Percentiles rank a stretch among this genome's conserved stretches.
Conservation (phyloP, 208 protist genomes). For the Phytomonas sp. region DNA sequence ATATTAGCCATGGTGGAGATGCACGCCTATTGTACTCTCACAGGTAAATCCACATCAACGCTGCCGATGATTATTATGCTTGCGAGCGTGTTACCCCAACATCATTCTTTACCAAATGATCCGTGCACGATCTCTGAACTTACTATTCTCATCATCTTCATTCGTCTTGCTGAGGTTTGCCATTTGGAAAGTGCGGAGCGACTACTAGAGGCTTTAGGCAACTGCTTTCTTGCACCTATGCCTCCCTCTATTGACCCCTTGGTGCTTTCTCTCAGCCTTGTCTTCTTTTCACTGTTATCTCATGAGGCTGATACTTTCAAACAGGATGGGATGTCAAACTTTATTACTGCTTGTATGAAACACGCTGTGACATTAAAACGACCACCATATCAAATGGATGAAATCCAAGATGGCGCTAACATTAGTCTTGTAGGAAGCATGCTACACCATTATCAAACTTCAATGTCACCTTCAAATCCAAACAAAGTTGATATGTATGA, state of each 20-base stretch:
- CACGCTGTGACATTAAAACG: not conserved
- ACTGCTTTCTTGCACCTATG: conserved; percentile 19
- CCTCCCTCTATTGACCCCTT: conserved; percentile 15
- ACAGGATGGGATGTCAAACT: not conserved
- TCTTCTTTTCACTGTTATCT: conserved; percentile 12
- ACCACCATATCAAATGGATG: not conserved
- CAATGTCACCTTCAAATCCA: not conserved
- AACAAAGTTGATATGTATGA: not conserved
- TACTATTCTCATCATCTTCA: conserved; percentile 13
- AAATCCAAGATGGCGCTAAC: not conserved
- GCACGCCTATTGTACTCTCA: conserved; percentile 15
- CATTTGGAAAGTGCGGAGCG: conserved; percentile 14
- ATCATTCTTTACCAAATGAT: conserved; percentile 20
- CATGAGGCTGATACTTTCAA: not conserved
- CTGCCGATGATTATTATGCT: conserved; percentile 53
- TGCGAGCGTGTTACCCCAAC: conserved; percentile 29
- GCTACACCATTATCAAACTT: not conserved
- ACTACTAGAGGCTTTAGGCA: conserved; percentile 13
- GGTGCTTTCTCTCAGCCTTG: conserved; percentile 21
- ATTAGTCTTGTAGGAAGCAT: not conserved
- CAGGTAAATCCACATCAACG: conserved; percentile 12
- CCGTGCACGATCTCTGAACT: conserved; percentile 5
- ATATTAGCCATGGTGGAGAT: conserved; percentile 22
- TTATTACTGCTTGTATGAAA: conserved; percentile 1
- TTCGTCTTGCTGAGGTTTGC: conserved; percentile 13